Evolutionary conservation across 2,329 filamentous ascomycete genomes (phyloP), one percentile per base, ranked within the genome.

Genomic region (Beauveria caledonica): DNA sequence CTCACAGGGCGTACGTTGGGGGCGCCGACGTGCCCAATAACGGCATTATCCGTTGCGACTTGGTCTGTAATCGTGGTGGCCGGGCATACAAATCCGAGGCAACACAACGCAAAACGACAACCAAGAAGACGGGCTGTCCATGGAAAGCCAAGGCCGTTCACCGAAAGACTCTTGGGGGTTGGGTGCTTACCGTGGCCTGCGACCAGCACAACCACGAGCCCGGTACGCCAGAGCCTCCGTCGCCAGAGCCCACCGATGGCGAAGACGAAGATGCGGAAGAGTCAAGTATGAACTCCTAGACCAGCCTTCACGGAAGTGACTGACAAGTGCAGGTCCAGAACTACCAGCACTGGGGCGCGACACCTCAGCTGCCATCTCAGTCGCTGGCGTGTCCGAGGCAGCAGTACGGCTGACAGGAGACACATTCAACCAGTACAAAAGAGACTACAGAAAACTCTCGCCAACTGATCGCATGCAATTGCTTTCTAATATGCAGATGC

Each of bases 141-240:
- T 78, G 76, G 76, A 76, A 76, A 62, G 76, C 75, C 33, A 78
- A 77, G 62, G 75, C 75, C 1, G 76, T 77, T 8, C 70, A 77
- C 56, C 73, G 75, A 9, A 78, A 77, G 67, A 70, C 72, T 11
- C 69, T 75, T 60, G 74, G 75, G 5, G 76, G 74, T 42, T 78
- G 76, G 76, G 72, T 77, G n/a, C 63, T 78, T 64, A 78, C 75
- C 3, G 70, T 78, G 44, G 72, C 71, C 48, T 78, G 76, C 65
- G 72, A 77, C 61, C 70, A 75, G 63, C 76, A 78, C 64, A 78
- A 78, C 62, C 76, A 78, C 62, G 74, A 76, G 62, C 73, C 76
- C 1, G 72, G 75, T 19, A 77, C 76, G 9, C 76, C 76, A 29
- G 76, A 78, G 60, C 74, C 74, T 27, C 73, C 73, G 5, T 72